Conservation (phyloP, 2,329 filamentous ascomycete genomes). For the Stemphylium vesicarium region DNA sequence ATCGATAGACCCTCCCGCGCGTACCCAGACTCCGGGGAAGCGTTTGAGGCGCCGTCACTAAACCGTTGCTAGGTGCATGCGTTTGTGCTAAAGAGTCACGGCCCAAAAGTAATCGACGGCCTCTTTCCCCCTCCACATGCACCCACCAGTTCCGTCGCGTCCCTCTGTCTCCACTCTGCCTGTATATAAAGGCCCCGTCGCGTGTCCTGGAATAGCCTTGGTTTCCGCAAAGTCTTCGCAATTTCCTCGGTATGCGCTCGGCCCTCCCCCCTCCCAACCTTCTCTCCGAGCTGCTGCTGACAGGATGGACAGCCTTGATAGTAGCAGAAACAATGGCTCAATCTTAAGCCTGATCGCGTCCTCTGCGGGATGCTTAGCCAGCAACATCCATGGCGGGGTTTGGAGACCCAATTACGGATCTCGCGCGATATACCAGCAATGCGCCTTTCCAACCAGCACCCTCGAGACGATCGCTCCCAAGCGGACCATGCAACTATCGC, state of each 20-base stretch:
- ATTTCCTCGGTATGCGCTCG: conserved; percentile 40
- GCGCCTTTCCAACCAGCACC: conserved; percentile 26
- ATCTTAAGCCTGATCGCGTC: conserved; percentile 34
- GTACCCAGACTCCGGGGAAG: conserved; percentile 31
- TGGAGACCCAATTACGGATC: conserved; percentile 31
- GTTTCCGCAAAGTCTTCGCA: conserved; percentile 28
- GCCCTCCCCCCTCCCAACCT: conserved; percentile 23
- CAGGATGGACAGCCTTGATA: conserved; percentile 26
- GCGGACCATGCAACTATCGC: conserved; percentile 60
- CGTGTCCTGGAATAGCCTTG: conserved; percentile 15
- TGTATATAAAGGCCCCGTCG: conserved; percentile 24
- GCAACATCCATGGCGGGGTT: conserved; percentile 47
- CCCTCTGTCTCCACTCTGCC: conserved; percentile 18
- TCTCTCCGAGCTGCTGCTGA: conserved; percentile 31
- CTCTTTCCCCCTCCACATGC: conserved; percentile 28
- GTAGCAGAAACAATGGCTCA: conserved; percentile 32
- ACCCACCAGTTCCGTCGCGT: conserved; percentile 21
- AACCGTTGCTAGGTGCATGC: conserved; percentile 20
- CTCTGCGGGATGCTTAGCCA: conserved; percentile 41
- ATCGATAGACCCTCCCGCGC: conserved; percentile 14
- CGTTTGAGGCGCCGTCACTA: conserved; percentile 21
- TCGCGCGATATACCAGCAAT: conserved; percentile 23
- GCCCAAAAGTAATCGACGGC: conserved; percentile 26
- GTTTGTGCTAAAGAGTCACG: conserved; percentile 38
- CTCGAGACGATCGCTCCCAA: conserved; percentile 51